Percentiles rank a stretch among this genome's conserved stretches.
Conservation (phyloP, 2,329 filamentous ascomycete species). For the Fusarium zealandicum region DNA sequence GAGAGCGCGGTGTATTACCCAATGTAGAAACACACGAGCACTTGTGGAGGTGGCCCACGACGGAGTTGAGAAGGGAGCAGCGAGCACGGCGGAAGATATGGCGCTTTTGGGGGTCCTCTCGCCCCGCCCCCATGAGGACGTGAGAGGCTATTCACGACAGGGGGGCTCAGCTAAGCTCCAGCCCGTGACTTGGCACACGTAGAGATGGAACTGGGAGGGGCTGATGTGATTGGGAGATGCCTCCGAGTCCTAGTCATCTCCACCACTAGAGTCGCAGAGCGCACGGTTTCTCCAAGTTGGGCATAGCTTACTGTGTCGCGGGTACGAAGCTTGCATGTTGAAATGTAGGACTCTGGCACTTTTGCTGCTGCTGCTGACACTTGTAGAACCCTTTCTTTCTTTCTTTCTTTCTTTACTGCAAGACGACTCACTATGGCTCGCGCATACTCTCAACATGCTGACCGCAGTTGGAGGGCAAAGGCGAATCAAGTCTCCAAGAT, state of each 20-base stretch:
- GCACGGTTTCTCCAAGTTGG: constrained; percentile 18
- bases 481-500: constrained; percentile 6
- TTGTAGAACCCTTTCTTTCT: too few species aligned
- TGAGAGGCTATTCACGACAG: constrained; percentile 1
- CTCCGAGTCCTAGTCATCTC: too few species aligned
- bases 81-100: constrained; percentile 12
- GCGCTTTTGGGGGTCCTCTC: background rate
- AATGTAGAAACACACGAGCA: constrained; percentile 23
- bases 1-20: constrained; percentile 34
- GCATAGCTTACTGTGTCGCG: constrained; percentile 11
- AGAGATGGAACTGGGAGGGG: background rate
- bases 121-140: constrained; percentile 19
- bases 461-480: background rate
- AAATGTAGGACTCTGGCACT: background rate
- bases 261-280: constrained; percentile 9
- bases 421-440: too few species aligned
- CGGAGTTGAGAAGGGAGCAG: background rate
- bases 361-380: background rate
- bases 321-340: background rate
- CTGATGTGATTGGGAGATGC: background rate
- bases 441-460: background rate
- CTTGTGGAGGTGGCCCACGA: constrained; percentile 1
- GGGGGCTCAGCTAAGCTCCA: constrained; percentile 8
- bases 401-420: too few species aligned
- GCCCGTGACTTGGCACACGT: constrained; percentile 6